Evolutionary conservation across 2,329 filamentous ascomycete genomes (phyloP).

Genomic region (Aspergillus luchuensis): DNA sequence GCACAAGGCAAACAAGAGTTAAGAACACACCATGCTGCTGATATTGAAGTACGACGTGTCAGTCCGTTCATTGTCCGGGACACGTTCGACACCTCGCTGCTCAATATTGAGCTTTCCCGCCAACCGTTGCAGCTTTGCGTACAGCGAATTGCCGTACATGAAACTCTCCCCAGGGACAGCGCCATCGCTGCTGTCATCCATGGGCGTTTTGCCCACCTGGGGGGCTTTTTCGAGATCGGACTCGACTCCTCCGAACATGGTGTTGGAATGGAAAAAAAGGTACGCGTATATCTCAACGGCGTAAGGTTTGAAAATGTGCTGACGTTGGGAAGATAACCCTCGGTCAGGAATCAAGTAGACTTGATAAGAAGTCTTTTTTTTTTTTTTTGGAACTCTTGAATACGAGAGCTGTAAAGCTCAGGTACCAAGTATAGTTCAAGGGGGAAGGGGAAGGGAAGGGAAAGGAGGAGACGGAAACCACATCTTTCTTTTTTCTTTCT

Average conservation of each 20-base stretch:
- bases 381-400: slow-evolving; percentile 2
- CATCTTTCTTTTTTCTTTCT: slow-evolving; percentile 26
- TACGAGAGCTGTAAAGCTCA: slow-evolving; percentile 27
- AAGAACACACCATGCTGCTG: slow-evolving; percentile 66
- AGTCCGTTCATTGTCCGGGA: slow-evolving; percentile 68
- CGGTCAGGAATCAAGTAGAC: slow-evolving; percentile 20
- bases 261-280: slow-evolving; percentile 15
- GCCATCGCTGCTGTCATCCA: slow-evolving; percentile 43
- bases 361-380: slow-evolving; percentile 1
- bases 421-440: slow-evolving; percentile 18
- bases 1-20: slow-evolving; percentile 12
- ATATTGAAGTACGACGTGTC: slow-evolving; percentile 67
- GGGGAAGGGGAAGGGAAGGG: slow-evolving; percentile 6
- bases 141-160: slow-evolving; percentile 56
- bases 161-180: slow-evolving; percentile 63
- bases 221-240: slow-evolving; percentile 39
- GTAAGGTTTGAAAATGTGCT: slow-evolving; percentile 8
- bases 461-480: slow-evolving; percentile 19
- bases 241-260: slow-evolving; percentile 25
- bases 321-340: slow-evolving; percentile 5
- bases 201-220: slow-evolving; percentile 28
- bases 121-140: slow-evolving; percentile 63
- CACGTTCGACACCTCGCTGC: slow-evolving; percentile 73
- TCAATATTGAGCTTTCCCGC: slow-evolving; percentile 69
- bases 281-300: slow-evolving; percentile 11